Conservation (phyloP, 2,329 filamentous ascomycete genomes). For the Scolecobasidium constrictum region DNA sequence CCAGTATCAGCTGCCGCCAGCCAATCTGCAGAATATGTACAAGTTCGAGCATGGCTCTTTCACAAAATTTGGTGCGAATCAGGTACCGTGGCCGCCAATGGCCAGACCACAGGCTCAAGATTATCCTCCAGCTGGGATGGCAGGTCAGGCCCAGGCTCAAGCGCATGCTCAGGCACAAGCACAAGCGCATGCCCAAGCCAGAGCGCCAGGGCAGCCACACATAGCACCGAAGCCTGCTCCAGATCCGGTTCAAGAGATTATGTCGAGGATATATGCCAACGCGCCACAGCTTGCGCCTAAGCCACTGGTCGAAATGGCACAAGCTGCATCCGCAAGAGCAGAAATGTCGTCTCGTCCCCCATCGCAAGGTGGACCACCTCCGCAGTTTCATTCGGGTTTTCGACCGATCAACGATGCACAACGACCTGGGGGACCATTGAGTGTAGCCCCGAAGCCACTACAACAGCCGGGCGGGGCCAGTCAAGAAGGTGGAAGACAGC, state of each 20-base stretch:
- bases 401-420: conserved; percentile 6
- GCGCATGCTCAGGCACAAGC: no score
- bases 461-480: no score
- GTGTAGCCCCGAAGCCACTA: not conserved
- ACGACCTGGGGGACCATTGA: not conserved
- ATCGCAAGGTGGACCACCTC: not conserved
- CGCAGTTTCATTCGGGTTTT: conserved; percentile 6
- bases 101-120: not conserved
- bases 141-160: not conserved
- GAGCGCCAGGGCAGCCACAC: conserved; percentile 6
- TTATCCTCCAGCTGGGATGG: conserved; percentile 1
- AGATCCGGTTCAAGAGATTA: conserved; percentile 4
- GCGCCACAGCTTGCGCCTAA: conserved; percentile 4
- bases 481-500: conserved; percentile 4
- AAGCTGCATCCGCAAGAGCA: not conserved
- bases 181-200: no score
- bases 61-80: conserved; percentile 5
- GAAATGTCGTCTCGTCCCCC: not conserved
- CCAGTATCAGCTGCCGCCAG: conserved; percentile 3
- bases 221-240: conserved; percentile 7
- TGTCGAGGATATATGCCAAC: not conserved
- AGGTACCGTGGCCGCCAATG: not conserved
- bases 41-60: conserved; percentile 8
- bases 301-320: not conserved
- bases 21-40: conserved; percentile 7